Base-by-base conservation (phyloP, 2,329 filamentous ascomycete genomes). In the Aureobasidium lini region DNA sequence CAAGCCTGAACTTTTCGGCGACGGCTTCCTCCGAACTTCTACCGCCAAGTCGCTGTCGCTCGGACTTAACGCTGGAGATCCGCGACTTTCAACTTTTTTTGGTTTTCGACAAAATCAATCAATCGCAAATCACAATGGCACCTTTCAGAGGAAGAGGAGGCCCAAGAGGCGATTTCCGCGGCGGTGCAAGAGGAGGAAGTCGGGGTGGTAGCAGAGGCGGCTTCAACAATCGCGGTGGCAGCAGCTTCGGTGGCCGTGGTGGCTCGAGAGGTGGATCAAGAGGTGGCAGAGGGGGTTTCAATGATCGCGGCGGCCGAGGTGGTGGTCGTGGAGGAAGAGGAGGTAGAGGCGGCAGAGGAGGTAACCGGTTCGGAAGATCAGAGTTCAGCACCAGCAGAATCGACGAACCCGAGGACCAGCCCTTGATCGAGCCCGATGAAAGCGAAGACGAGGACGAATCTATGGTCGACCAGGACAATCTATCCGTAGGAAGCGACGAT, bases 351-450 rank as follows among this genome's bases (percentile, higher is more conserved):
- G 53, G 39, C 32, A 62, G 66, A 63, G 69, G 63, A 16, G 57
- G 62, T 16, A 29, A 44, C 48, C 66, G 64, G 62, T 64, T 66
- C 61, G 65, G 59, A 44, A 61, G 59, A 18, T 37, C 29, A 16
- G 59, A 56, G 16, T 61, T 61, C 39, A 34, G 46, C 28, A 18
- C 59, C 8, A 52, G 52, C 59, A 61, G 59, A 60, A 66, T 68
- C 43, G 68, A 64, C 61, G 71, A 71, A 60, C 64, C 67, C 64
- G 68, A 64, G 39, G 66, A 64, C 16, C 67, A 64, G 34, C 64
- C 63, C 23, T 68, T 66, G 4, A 64, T 42, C 10, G 58, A 39
- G 6, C 61, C 32, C 16, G 62, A 62, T n/a, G 65, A 68, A 32
- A 63, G 63, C 13, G 66, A 66, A n/a, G 52, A 60, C 39, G 61